Conservation (phyloP, 441 rosid genomes). For the Erodium moschatum region DNA sequence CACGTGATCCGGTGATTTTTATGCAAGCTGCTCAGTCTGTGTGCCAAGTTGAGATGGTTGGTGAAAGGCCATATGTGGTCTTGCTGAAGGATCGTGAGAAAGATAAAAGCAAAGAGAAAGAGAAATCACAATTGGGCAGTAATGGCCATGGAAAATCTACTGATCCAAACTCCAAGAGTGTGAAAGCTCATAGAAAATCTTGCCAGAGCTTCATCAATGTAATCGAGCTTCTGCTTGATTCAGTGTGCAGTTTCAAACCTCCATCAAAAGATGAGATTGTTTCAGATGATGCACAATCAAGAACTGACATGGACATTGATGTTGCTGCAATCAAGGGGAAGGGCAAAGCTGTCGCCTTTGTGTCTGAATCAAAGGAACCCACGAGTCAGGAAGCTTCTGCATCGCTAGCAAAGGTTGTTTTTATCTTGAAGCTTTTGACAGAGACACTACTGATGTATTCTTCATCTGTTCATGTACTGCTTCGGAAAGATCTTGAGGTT, state of each 20-base stretch:
- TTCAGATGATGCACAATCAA: conserved; percentile 37
- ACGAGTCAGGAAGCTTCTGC: conserved; percentile 59
- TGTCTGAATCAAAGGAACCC: conserved; percentile 47
- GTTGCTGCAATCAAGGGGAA: conserved; percentile 66
- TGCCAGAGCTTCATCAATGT: conserved; percentile 76
- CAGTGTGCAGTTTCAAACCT: conserved; percentile 57
- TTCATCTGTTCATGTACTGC: conserved; percentile 71
- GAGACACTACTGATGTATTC: conserved; percentile 83
- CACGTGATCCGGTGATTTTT: conserved; percentile 81
- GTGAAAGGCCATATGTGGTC: conserved; percentile 84
- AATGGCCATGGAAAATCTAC: conserved; percentile 35
- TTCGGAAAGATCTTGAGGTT: conserved; percentile 74
- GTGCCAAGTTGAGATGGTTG: conserved; percentile 94
- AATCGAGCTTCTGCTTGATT: conserved; percentile 86
- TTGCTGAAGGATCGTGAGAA: conserved; percentile 87
- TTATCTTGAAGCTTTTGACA: conserved; percentile 81
- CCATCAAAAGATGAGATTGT: conserved; percentile 48
- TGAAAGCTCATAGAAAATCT: conserved; percentile 64
- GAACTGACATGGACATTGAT: conserved; percentile 88
- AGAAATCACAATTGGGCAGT: conserved; percentile 42
- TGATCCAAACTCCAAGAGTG: conserved; percentile 57
- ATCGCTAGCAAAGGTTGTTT: conserved; percentile 74
- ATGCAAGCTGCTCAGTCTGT: conserved; percentile 75
- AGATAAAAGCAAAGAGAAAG: conserved; percentile 67
- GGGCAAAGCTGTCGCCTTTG: conserved; percentile 75